These are phyloP conservation scores for Rubia balearica DNA, from an alignment of 305 asterid species.

Conservation along the genomic window DNA sequence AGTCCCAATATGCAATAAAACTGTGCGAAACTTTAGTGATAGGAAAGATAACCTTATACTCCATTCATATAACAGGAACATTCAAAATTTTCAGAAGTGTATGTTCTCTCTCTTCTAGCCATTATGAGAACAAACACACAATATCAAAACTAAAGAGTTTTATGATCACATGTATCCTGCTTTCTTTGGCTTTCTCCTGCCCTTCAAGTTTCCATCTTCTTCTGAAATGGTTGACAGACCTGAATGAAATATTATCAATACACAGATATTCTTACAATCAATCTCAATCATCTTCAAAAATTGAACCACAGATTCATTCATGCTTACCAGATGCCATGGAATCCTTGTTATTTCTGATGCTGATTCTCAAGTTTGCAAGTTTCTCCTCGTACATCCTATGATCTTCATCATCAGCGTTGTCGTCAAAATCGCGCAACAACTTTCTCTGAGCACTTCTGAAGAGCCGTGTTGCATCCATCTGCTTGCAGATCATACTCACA, in stretches of 20 bases:
- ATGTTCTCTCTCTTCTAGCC: no score
- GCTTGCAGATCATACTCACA: constrained; percentile 64
- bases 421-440: constrained; percentile 10
- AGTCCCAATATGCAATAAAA: no score
- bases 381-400: constrained; percentile 16
- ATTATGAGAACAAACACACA: no score
- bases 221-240: constrained; percentile 47
- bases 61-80: not conserved
- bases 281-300: no score
- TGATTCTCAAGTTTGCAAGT: constrained; percentile 12
- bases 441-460: constrained; percentile 41
- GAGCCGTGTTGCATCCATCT: constrained; percentile 67
- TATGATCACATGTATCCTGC: no score
- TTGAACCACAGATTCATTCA: not conserved
- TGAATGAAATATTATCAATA: constrained; percentile 17
- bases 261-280: no score
- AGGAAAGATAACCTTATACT: not conserved
- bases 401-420: constrained; percentile 4
- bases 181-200: constrained; percentile 17
- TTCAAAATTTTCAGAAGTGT: not conserved
- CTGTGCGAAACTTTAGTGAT: not conserved
- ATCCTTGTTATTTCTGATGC: constrained; percentile 29
- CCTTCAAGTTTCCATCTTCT: constrained; percentile 32
- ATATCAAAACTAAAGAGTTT: no score
- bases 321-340: constrained; percentile 29